Conservation (phyloP, 345 rosid genomes). For the Gossypium australe region DNA sequence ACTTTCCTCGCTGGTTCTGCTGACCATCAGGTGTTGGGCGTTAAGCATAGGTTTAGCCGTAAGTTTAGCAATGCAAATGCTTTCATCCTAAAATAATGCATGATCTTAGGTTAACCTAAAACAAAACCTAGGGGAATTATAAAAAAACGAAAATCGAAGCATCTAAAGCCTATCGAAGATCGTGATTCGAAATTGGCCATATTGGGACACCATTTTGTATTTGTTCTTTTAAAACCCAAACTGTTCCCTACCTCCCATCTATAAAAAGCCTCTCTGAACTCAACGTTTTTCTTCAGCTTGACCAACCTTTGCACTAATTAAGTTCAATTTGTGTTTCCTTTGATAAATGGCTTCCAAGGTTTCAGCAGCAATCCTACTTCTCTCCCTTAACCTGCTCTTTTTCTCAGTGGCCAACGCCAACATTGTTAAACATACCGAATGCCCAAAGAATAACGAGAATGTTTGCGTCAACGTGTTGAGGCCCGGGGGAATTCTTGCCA, state of each 20-base stretch:
- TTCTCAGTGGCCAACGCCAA: conserved; percentile 35
- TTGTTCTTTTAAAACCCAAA: too few species aligned
- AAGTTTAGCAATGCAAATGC: too few species aligned
- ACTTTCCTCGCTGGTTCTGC: too few species aligned
- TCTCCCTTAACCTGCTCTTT: conserved; percentile 56
- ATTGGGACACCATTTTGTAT: too few species aligned
- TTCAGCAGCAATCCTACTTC: conserved; percentile 36
- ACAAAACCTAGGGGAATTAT: too few species aligned
- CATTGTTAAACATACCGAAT: not conserved
- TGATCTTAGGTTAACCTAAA: too few species aligned
- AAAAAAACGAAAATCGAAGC: too few species aligned
- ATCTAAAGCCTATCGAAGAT: too few species aligned
- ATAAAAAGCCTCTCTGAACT: not conserved
- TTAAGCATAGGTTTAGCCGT: too few species aligned
- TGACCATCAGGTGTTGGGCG: too few species aligned
- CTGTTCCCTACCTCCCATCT: not conserved
- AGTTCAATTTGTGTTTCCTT: not conserved
- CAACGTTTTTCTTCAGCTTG: not conserved
- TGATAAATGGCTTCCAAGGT: conserved; percentile 40
- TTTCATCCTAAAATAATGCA: too few species aligned
- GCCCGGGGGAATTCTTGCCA: not conserved
- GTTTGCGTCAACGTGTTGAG: conserved; percentile 44
- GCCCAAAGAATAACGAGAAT: conserved; percentile 37
- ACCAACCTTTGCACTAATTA: not conserved
- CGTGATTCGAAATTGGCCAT: too few species aligned